These are phyloP conservation scores for Diplosphaera chodatii DNA, from an alignment of 139 green algal species.

Conservation along the genomic window DNA sequence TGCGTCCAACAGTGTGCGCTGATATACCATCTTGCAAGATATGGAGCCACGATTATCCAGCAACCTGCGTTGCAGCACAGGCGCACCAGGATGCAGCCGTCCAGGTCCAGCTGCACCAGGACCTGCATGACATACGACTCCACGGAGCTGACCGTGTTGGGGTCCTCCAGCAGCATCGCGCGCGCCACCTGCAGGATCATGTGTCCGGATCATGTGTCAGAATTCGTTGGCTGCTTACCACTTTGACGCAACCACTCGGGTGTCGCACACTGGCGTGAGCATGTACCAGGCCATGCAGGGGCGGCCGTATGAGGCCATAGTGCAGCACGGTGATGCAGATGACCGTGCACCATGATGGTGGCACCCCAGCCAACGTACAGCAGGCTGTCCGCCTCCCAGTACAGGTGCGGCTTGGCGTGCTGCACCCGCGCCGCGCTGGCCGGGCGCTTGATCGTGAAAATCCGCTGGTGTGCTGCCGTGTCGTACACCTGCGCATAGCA, in stretches of 20 bases:
- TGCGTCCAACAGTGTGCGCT: too few relatives aligned
- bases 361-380: slow-evolving; percentile 71
- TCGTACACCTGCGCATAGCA: slow-evolving; percentile 86
- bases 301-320: too few relatives aligned
- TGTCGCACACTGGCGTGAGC: too few relatives aligned
- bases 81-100: slow-evolving; percentile 16
- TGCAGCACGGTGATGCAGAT: too few relatives aligned
- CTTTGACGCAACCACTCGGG: too few relatives aligned
- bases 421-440: background rate
- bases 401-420: slow-evolving; percentile 23
- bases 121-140: slow-evolving; percentile 17
- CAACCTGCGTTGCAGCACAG: background rate
- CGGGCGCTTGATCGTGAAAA: slow-evolving; percentile 30
- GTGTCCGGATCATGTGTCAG: too few relatives aligned
- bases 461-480: slow-evolving; percentile 37
- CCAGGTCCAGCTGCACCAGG: slow-evolving; percentile 17
- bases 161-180: slow-evolving; percentile 3
- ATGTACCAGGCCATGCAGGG: too few relatives aligned
- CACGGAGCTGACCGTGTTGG: background rate
- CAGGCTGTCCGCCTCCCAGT: slow-evolving; percentile 52
- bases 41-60: too few relatives aligned
- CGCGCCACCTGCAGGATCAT: slow-evolving; percentile 14
- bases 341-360: slow-evolving; percentile 46
- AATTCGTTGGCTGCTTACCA: too few relatives aligned
- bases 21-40: too few relatives aligned